Conservation (phyloP, 169 alveolate genomes). For the Plasmodium vivax region DNA sequence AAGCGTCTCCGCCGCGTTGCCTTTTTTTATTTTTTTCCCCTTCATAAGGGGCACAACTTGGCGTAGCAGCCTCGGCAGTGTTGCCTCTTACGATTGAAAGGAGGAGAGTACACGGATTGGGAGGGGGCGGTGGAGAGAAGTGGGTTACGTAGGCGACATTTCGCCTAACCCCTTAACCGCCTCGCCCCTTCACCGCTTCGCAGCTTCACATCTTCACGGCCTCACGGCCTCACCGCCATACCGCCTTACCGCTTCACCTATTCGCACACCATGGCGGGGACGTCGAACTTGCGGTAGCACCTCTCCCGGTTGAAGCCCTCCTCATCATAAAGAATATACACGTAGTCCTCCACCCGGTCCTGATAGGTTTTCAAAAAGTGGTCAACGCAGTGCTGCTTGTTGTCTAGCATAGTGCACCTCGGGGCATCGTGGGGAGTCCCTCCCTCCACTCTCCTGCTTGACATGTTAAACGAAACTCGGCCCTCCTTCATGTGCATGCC, state of each 20-base stretch:
- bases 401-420: constrained; percentile 46
- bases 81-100: not conserved
- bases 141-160: not conserved
- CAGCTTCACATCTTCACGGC: no score
- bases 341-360: constrained; percentile 44
- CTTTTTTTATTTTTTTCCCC: not conserved
- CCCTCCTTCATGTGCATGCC: constrained; percentile 15
- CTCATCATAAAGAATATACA: constrained; percentile 35
- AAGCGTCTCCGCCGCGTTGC: not conserved
- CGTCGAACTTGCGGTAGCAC: constrained; percentile 40
- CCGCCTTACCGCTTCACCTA: not conserved
- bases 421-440: not conserved
- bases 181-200: no score
- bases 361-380: constrained; percentile 23
- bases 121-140: not conserved
- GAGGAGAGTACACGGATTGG: not conserved
- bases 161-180: not conserved
- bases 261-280: constrained; percentile 9
- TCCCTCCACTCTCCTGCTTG: not conserved
- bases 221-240: not conserved
- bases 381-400: constrained; percentile 18
- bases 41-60: not conserved
- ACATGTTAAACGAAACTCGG: constrained; percentile 44
- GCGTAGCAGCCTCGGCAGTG: not conserved
- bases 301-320: constrained; percentile 14